A percentile compares a stretch with the other conserved stretches of the same genome.
phyloP scores from a whole-genome alignment of 2,329 filamentous ascomycete species.

The Leptographium procerum region DNA sequence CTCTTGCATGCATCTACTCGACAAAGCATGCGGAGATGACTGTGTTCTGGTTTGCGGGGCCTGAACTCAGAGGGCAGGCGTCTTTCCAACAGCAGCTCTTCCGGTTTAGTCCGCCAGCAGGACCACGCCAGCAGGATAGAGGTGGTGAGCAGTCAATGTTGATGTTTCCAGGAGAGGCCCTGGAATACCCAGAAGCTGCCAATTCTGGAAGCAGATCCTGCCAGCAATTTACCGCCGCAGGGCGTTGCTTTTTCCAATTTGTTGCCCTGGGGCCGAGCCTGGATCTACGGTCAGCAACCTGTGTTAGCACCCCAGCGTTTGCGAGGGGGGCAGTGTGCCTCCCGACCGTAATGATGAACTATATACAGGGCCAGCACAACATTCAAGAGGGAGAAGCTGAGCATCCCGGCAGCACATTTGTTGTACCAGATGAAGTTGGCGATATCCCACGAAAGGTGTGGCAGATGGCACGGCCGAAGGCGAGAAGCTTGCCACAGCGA shows the following conservation, averaged over 20 bases:
- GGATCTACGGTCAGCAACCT: slow-evolving; percentile 8
- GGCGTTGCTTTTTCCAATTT: slow-evolving; percentile 8
- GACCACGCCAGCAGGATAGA: neutral
- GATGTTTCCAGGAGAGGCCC: neutral
- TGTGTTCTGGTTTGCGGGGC: slow-evolving; percentile 17
- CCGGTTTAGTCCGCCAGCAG: neutral
- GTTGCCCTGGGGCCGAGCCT: slow-evolving; percentile 8
- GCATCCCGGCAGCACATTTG: slow-evolving; percentile 12
- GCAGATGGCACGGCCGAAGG: neutral
- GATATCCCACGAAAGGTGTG: slow-evolving; percentile 8
- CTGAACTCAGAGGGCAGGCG: slow-evolving; percentile 4
- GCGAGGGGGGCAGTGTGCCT: neutral
- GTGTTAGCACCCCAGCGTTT: neutral
- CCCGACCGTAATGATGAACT: neutral
- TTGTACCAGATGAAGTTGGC: slow-evolving; percentile 29
- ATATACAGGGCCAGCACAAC: neutral
- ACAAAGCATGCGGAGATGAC: slow-evolving; percentile 12
- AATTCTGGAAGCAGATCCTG: neutral
- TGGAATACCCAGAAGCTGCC: neutral
- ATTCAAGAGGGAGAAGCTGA: neutral
- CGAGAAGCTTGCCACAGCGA: neutral
- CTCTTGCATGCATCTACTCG: slow-evolving; percentile 17
- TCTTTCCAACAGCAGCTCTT: slow-evolving; percentile 14
- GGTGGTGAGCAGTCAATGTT: slow-evolving; percentile 8
- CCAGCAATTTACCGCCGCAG: neutral